phyloP scores from a whole-genome alignment of 2,329 filamentous ascomycete species.

The Cladobotryum protrusum region DNA sequence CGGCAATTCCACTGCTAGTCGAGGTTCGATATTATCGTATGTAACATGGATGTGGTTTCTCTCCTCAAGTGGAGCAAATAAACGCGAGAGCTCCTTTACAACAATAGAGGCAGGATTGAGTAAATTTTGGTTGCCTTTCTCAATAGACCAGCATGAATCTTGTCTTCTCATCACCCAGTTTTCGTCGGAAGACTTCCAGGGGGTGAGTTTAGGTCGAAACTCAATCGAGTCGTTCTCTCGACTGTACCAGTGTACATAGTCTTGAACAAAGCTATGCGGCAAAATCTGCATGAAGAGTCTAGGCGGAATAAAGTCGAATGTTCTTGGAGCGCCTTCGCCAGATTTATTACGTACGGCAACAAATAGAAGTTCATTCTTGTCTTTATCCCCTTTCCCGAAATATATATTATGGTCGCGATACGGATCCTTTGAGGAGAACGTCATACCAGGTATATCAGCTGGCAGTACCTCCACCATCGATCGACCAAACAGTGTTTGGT shows the following conservation, averaged over 20 bases:
- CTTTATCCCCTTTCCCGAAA: slow-evolving; percentile 23
- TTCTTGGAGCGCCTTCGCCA: neutral
- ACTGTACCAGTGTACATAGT: slow-evolving; percentile 42
- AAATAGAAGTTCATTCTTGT: slow-evolving; percentile 19
- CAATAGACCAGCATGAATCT: no score
- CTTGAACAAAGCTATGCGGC: slow-evolving; percentile 33
- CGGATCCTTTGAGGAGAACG: slow-evolving; percentile 30
- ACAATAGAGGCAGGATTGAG: no score
- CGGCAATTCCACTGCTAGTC: slow-evolving; percentile 39
- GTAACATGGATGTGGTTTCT: slow-evolving; percentile 1
- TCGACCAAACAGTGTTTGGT: slow-evolving; percentile 37
- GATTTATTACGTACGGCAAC: slow-evolving; percentile 19
- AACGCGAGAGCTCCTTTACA: no score
- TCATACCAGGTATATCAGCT: slow-evolving; percentile 30
- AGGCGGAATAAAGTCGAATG: slow-evolving; percentile 27
- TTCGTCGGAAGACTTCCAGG: slow-evolving; percentile 19
- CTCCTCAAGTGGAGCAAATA: no score
- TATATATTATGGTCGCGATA: slow-evolving; percentile 28
- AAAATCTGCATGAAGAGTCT: slow-evolving; percentile 22
- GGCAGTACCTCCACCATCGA: slow-evolving; percentile 39
- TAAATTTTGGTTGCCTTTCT: no score
- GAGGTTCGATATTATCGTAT: neutral
- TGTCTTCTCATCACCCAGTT: no score
- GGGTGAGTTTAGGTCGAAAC: slow-evolving; percentile 21
- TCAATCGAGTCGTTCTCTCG: slow-evolving; percentile 21